Percentiles rank a stretch among this genome's conserved stretches.
Evolutionary conservation across 192 early-diverging fungal genomes (phyloP).

Genomic region (Obelidium mucronatum): DNA sequence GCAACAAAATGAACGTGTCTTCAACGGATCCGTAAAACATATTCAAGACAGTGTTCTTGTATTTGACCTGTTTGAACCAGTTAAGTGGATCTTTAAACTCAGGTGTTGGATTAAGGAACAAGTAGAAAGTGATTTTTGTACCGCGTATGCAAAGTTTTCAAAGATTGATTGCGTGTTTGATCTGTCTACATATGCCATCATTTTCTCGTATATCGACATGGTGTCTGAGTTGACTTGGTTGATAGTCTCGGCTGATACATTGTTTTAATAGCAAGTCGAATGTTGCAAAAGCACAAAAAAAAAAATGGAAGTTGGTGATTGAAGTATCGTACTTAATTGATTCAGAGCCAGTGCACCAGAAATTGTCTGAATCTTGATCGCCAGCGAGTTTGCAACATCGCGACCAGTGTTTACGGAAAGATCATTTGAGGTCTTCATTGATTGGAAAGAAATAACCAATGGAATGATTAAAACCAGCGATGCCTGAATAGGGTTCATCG

Average conservation of each 20-base stretch:
- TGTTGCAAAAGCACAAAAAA: too few species aligned
- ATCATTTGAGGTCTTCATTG: neutral
- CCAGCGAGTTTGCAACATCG: neutral
- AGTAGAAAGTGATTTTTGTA: neutral
- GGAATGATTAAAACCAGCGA: neutral
- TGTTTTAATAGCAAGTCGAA: too few species aligned
- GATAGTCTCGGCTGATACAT: neutral
- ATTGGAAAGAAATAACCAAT: neutral
- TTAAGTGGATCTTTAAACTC: too few species aligned
- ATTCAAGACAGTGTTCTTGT: neutral
- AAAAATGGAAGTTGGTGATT: neutral
- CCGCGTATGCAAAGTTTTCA: neutral
- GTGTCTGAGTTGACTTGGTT: conserved; percentile 2
- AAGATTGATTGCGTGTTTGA: neutral
- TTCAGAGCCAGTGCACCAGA: neutral
- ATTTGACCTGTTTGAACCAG: neutral
- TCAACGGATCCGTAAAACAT: neutral
- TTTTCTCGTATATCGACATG: neutral
- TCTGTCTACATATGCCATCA: neutral
- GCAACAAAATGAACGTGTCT: neutral
- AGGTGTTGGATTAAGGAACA: neutral
- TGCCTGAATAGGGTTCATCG: neutral
- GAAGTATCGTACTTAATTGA: neutral
- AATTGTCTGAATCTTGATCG: neutral
- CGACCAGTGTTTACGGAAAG: neutral